Base-by-base conservation (phyloP, 2,329 filamentous ascomycete genomes). In the Amauroascus niger region DNA sequence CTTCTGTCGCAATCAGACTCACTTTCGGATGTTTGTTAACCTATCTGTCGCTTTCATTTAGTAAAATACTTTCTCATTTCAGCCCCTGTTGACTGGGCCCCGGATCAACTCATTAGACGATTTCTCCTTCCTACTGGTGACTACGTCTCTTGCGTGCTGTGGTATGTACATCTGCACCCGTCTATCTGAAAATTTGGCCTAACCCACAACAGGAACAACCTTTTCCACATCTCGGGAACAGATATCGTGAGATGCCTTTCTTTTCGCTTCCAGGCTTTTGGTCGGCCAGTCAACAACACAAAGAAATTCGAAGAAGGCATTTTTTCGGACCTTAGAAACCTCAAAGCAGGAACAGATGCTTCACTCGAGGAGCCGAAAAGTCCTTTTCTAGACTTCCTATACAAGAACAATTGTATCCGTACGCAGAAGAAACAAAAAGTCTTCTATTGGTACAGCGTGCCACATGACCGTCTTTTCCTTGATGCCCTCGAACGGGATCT, bases 371-470 rank as follows among this genome's bases (percentile, higher is more conserved):
- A 98, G 76, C 93, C 93, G 53, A 98, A 98, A 79, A 97, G 91
- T 74, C 85, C 87, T 1, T 98, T 98, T 74, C 81, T 98, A 58
- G 93, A 98, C 73, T 98, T 97, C 71, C 79, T 98, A 43, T 98
- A 98, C 82, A 98, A 98, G 80, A 98, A 98, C 81, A 98, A 98
- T 78, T 98, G 93, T 79, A 98, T 98, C 64, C 85, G 93, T 63
- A 98, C 93, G 35, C 93, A 98, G 73, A 98, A 98, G 83, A 98
- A 98, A 80, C 93, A 98, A 69, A 98, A 98, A 78, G 93, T 98
- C 61, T 98, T 98, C 68, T 98, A 97, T 76, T 98, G 93, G 93
- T 98, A 97, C 75, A 96, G 90, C 75, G 93, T 98, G 46, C 93
- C 93, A 1, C 93, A 98, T 70, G 93, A 98, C 73, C 83, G 93